These are phyloP conservation scores for Scytalidium lignicola DNA, from an alignment of 2,329 filamentous ascomycete species.

Conservation along the genomic window DNA sequence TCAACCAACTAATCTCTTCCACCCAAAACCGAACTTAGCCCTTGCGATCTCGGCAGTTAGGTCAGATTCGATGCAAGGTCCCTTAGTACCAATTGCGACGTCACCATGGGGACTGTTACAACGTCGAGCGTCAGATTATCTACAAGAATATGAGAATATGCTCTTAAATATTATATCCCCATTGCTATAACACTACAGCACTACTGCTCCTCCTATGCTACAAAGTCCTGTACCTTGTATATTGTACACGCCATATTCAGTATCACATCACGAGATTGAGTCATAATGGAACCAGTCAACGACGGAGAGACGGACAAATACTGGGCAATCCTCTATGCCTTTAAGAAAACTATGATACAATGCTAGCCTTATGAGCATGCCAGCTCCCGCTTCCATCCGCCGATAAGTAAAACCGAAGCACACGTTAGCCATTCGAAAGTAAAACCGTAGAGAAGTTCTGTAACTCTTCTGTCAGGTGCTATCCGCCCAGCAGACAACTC, in stretches of 20 bases:
- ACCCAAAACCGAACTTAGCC: too few species aligned
- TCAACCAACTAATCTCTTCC: too few species aligned
- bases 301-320: constrained; percentile 6
- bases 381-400: constrained; percentile 14
- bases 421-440: not conserved
- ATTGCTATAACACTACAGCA: too few species aligned
- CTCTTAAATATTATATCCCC: too few species aligned
- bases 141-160: too few species aligned
- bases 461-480: not conserved
- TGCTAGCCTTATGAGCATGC: constrained; percentile 11
- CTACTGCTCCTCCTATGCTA: too few species aligned
- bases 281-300: not conserved
- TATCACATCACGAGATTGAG: not conserved
- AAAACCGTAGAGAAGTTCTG: not conserved
- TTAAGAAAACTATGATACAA: constrained; percentile 21
- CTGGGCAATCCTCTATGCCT: constrained; percentile 29
- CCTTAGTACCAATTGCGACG: not conserved
- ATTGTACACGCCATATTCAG: not conserved
- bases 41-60: too few species aligned
- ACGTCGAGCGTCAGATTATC: too few species aligned
- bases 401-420: not conserved
- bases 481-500: not conserved
- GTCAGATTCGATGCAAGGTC: too few species aligned
- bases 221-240: too few species aligned
- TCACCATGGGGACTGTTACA: too few species aligned